Percentiles rank a stretch among this genome's conserved stretches.
Conservation (phyloP, 306 rosid species). For the Pterocarpus santalinus region DNA sequence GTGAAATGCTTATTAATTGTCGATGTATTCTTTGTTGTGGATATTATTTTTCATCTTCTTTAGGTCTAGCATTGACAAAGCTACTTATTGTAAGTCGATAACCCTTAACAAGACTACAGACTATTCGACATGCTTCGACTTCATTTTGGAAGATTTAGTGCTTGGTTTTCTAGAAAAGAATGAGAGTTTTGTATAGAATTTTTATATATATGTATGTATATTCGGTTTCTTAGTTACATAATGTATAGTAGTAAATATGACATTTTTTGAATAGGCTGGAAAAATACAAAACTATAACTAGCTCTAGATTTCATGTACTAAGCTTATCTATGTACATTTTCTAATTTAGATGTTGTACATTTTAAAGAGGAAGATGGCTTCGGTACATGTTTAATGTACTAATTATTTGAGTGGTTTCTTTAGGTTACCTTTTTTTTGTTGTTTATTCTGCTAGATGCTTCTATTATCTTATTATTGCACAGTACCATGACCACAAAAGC, state of each 20-base stretch:
- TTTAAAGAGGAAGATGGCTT: not conserved
- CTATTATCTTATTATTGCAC: slow-evolving; percentile 86
- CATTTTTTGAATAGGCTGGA: slow-evolving; percentile 67
- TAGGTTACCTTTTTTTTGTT: slow-evolving; percentile 86
- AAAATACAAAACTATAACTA: slow-evolving; percentile 87
- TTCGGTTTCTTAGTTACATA: not conserved
- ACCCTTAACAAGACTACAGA: slow-evolving; percentile 73
- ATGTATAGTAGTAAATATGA: not conserved
- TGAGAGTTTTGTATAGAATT: not conserved
- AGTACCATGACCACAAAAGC: slow-evolving; percentile 64
- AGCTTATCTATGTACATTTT: slow-evolving; percentile 80
- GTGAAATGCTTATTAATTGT: slow-evolving; percentile 49
- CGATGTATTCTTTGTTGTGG: slow-evolving; percentile 79
- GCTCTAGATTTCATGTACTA: slow-evolving; percentile 90
- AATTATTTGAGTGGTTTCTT: slow-evolving; percentile 27
- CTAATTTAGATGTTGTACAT: not conserved
- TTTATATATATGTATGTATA: too few species aligned
- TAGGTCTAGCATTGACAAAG: slow-evolving; percentile 79
- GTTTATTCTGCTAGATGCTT: slow-evolving; percentile 90
- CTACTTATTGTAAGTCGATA: slow-evolving; percentile 73
- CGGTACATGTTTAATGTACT: not conserved
- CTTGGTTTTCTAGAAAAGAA: slow-evolving; percentile 77
- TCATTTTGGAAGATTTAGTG: slow-evolving; percentile 91
- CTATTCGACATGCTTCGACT: slow-evolving; percentile 91
- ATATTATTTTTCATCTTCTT: slow-evolving; percentile 85